A percentile compares a stretch with the other conserved stretches of the same genome.
Evolutionary conservation across 208 protist species (phyloP).

Genomic region (Tritrichomonas musculus): DNA sequence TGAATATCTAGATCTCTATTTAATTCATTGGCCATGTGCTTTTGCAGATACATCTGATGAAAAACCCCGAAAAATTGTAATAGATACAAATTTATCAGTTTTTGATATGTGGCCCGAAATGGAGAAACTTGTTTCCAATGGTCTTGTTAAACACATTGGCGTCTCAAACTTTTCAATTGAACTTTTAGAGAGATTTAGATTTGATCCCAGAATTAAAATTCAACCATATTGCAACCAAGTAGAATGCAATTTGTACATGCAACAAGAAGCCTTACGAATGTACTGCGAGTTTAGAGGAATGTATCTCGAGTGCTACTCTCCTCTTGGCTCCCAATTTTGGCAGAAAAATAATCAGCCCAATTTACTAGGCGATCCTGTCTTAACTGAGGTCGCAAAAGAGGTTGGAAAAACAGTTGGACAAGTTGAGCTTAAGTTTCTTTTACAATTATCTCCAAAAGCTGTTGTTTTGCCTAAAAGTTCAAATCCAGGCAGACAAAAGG

Average conservation of each 20-base stretch:
- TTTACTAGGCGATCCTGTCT: neutral
- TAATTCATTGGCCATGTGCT: neutral
- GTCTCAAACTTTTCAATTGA: constrained; percentile 8
- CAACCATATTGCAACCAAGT: neutral
- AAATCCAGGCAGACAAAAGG: neutral
- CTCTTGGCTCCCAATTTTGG: neutral
- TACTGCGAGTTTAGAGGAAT: constrained; percentile 35
- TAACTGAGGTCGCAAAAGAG: neutral
- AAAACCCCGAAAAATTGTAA: neutral
- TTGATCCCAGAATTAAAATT: neutral
- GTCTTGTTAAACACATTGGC: neutral
- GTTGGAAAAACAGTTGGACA: neutral
- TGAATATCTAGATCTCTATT: neutral
- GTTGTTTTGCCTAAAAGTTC: neutral
- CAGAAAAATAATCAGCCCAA: neutral
- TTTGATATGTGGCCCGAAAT: neutral
- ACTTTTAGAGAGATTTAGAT: neutral
- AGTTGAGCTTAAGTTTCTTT: neutral
- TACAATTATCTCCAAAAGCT: neutral
- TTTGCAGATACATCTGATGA: neutral
- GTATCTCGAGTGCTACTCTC: constrained; percentile 33
- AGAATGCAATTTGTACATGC: constrained; percentile 41
- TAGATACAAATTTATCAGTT: neutral
- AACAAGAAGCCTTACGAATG: constrained; percentile 33
- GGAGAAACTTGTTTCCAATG: neutral